Evolutionary conservation across 805 yeast genomes (phyloP).

Genomic region (Danielozyma ontarioensis): DNA sequence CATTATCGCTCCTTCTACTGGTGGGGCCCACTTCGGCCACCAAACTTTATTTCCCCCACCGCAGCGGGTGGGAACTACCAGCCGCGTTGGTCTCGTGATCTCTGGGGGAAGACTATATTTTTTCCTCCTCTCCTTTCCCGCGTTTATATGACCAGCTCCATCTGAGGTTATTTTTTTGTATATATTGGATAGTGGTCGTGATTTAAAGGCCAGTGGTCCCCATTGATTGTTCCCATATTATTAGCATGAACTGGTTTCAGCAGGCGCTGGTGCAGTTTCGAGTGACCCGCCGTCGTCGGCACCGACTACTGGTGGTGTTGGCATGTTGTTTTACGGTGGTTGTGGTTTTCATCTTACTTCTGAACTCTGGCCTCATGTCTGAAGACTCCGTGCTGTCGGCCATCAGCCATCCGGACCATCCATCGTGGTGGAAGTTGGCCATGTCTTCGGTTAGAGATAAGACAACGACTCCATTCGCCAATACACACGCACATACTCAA

Average conservation of each 20-base stretch:
- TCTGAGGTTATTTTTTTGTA: too few relatives aligned
- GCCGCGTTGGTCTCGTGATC: too few relatives aligned
- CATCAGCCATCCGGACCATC: conserved; percentile 5
- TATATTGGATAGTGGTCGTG: too few relatives aligned
- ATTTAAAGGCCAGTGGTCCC: too few relatives aligned
- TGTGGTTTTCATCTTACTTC: conserved; percentile 4
- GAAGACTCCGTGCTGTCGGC: not conserved
- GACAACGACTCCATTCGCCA: conserved; percentile 10
- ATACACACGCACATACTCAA: conserved; percentile 1
- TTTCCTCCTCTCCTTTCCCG: too few relatives aligned
- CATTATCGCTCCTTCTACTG: too few relatives aligned
- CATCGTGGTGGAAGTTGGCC: conserved; percentile 1
- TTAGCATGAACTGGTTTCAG: not conserved
- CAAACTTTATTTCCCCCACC: too few relatives aligned
- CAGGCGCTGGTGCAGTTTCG: not conserved
- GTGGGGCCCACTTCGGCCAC: too few relatives aligned
- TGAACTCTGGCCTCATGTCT: conserved; percentile 4
- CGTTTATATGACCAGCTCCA: too few relatives aligned
- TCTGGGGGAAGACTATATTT: too few relatives aligned
- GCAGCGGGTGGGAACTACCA: too few relatives aligned
- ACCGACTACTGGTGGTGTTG: conserved; percentile 1
- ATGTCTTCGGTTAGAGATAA: conserved; percentile 1
- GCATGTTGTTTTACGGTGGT: conserved; percentile 4
- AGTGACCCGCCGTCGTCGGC: conserved; percentile 3
- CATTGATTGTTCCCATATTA: too few relatives aligned